Percentiles rank a stretch among this genome's conserved stretches.
phyloP scores from a whole-genome alignment of 176 grass and related monocot species.

The Cenchrus americanus region DNA sequence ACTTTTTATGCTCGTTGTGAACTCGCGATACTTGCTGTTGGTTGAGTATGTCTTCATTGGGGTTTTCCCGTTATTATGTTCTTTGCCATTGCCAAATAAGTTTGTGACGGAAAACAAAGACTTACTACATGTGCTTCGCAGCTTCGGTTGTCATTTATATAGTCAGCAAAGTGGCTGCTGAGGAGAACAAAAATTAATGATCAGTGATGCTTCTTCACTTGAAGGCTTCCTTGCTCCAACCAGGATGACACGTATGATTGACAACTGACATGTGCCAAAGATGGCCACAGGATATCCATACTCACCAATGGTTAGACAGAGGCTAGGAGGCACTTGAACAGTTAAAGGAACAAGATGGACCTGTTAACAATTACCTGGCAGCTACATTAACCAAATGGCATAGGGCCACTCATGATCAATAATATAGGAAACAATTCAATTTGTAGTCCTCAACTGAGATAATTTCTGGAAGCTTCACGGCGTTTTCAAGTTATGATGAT shows the following conservation, averaged over 20 bases:
- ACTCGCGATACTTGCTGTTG: neutral
- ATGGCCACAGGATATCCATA: neutral
- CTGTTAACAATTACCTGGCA: neutral
- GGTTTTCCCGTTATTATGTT: too few species aligned
- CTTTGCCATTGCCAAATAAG: neutral
- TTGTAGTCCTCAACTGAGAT: neutral
- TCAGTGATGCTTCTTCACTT: neutral
- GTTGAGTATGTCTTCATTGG: neutral
- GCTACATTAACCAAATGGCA: neutral
- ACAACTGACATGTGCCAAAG: neutral
- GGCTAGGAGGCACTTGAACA: neutral
- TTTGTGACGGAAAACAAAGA: neutral
- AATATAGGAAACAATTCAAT: neutral
- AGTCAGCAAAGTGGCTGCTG: neutral
- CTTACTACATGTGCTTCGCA: neutral
- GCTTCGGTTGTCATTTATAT: neutral
- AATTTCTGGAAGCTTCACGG: neutral
- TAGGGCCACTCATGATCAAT: neutral
- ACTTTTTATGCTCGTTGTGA: conserved; percentile 1
- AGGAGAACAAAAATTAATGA: neutral
- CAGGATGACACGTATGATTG: neutral
- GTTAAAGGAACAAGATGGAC: neutral
- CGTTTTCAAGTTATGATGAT: too few species aligned
- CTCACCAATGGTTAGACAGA: neutral
- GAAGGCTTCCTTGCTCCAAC: neutral